Base-by-base conservation (phyloP, 495 filamentous ascomycete genomes). In the Barbatosphaeria neglecta region DNA sequence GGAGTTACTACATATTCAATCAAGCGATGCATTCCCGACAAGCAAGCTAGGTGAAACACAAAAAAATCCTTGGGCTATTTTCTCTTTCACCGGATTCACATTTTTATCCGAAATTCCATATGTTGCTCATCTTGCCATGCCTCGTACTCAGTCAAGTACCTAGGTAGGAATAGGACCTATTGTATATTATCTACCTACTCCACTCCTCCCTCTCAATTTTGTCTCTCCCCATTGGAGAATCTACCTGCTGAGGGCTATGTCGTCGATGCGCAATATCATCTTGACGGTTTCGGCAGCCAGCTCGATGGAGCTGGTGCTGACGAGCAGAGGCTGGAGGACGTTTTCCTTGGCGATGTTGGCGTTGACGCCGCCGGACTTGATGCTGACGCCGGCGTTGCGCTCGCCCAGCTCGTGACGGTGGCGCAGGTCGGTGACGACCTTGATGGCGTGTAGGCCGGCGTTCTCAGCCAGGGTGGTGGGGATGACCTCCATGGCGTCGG, bases 391-490 rank as follows among this genome's bases (percentile, higher is more conserved):
- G 16, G 92, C 90, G 54, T 94, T 93, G 72, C 83, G 83, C 77
- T 97, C 88, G 43, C 90, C 93, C 62, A 85, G 80, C 50, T 88
- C 92, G 63, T 98, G 92, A 53, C 87, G 76, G 67, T 95, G 87
- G 57, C 93, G 77, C 63, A 98, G 68, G 49, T 95, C 93, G 28
- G 92, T 98, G n/a, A 98, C 92, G 15, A 98, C 93, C 66, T 90
- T 93, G 74, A 98, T 97, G 58, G 83, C 86, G 73, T 96, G 97
- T 46, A 98, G 74, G 27, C 92, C 92, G 0, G 92, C 92, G 54
- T 98, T 98, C 72, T 98, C 92, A 2, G 92, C 92, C 38, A 98
- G 77, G 2, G 92, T 98, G 19, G 90, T 95, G 15, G 92, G 92
- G 47, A 97, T 88, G 7, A 98, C 87, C 70, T 98, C 92, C 75